Evolutionary conservation across 805 yeast species (phyloP), one percentile per base, ranked within the genome.

Genomic region (Suhomyces sp.): DNA sequence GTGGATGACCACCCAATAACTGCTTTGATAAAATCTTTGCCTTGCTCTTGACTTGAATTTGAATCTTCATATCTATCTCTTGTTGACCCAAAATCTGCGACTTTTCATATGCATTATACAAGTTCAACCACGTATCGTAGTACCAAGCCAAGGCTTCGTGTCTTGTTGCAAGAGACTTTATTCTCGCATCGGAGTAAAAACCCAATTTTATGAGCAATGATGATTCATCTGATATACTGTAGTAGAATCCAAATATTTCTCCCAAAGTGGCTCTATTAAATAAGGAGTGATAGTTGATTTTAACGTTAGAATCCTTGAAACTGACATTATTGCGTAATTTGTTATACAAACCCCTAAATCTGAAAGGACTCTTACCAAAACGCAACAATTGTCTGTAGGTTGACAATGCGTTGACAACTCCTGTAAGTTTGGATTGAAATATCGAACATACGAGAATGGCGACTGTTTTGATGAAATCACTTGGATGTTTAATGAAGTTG

Each of bases 61-160:
- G 82, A 28, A 82, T 73, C 42, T 65, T 69, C 20, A 79, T 43
- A 35, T 76, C 79, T 44, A 70, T 58, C 47, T 79, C 83, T 44
- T 68, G 68, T 27, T 65, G 72, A 10, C 59, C 55, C 16, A 76
- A 58, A n/a, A 50, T 50, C 26, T 60, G 60, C 33, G 77, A 58
- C 35, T 66, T 64, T 12, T 54, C 58, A 51, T 70, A 68, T 15
- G 78, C 74, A 37, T 71, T 71, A 51, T 76, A 74, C 33, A 81
- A 53, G 1, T 78, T 78, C 11, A 80, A 54, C 38, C 82, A 44
- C 13, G 84, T 77, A 49, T 79, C 84, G 36, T 70, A 69, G 60
- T 79, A 79, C 90, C 91, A 83, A 0, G 86, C 78, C 24, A 74
- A 60, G 2, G 79, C 65, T 55, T 80, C 87, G 53, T 83, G 87